Evolutionary conservation across 306 rosid species (phyloP), one percentile per base, ranked within the genome.

Genomic region (Erythrophleum fordii): DNA sequence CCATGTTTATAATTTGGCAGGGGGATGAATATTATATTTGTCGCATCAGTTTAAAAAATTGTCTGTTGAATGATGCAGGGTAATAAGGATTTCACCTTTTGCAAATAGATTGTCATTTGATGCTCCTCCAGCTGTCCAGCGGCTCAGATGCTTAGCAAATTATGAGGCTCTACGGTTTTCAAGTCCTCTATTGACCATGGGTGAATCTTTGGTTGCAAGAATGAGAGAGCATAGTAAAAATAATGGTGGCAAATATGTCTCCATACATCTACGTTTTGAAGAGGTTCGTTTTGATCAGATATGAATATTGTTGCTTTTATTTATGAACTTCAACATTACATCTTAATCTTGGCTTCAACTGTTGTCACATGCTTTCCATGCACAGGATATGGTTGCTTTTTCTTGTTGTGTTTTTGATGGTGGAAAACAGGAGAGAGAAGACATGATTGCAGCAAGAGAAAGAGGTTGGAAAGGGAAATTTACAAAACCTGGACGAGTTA

Each of bases 361-460:
- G 53, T 75, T 73, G 70, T 65, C 48, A 12, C 81, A 49, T 68
- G 39, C 68, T 70, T 56, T 83, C 58, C 68, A 39, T 83, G 23
- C 68, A 73, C 91, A 95, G 99, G 99, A 95, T 84, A 95, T 95
- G 99, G 99, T 95, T 80, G 99, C 99, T 25, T 95, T 95, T 88
- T 95, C 99, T 68, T 95, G 98, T 83, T 95, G 99, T 83, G 89
- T 91, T 75, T 95, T 93, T 45, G 97, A 95, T 52, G 99, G 97
- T 45, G 98, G 99, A 48, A 81, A 80, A 60, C 91, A 88, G 85
- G 98, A 95, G 89, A 81, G 8, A 79, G 92, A 77, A 76, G 92
- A 90, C 85, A 95, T 95, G 98, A 86, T 75, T 69, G 99, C 93
- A 35, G 99, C 99, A 46, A 92, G 99, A 82, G 99, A 95, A 86